Evolutionary conservation across 73 alveolate genomes (phyloP), one percentile per base, ranked within the genome.

Genomic region (Stentor coeruleus): DNA sequence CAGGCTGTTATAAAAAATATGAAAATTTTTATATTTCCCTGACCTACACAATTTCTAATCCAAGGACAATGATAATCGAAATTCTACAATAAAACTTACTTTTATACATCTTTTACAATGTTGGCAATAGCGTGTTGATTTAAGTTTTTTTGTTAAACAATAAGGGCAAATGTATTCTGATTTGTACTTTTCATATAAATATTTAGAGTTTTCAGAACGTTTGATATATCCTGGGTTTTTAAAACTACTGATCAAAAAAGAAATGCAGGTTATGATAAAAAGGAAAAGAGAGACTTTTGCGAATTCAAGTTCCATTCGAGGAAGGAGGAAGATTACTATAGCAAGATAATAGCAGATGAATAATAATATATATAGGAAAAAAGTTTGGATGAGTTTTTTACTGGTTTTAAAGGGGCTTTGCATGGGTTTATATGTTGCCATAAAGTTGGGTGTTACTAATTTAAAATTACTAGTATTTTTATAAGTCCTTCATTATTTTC

Each of bases 11-110:
- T 15, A 49, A 76, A 76, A 0, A 15, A 1, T 83, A 76, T 26
- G 40, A 76, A 76, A 49, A 15, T 28, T 35, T 36, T 82, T 39
- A 41, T 41, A 28, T 82, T 82, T 36, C 89, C 55, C 38, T 82
- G 39, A 0, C 88, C 89, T 37, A 82, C 86, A 84, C 89, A 82
- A 31, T 74, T 82, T 31, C 77, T 49, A n/a, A 82, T 38, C 80
- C 87, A 82, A 35, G 89, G 89, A 58, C 88, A 83, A 57, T 83
- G 89, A 79, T 83, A 87, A 35, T 83, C 89, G n/a, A 31, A 76
- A 28, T 39, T 26, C 41, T 83, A 80, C n/a, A 40, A 80, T 74
- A 15, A 87, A 83, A n/a, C n/a, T n/a, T n/a, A n/a, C n/a, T n/a
- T n/a, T n/a, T n/a, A 80, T 36, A 42, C 86, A 80, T 57, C 58